Base-by-base conservation (phyloP, 768 basidiomycete genomes). In the Tylopilus rubrobrunneus region DNA sequence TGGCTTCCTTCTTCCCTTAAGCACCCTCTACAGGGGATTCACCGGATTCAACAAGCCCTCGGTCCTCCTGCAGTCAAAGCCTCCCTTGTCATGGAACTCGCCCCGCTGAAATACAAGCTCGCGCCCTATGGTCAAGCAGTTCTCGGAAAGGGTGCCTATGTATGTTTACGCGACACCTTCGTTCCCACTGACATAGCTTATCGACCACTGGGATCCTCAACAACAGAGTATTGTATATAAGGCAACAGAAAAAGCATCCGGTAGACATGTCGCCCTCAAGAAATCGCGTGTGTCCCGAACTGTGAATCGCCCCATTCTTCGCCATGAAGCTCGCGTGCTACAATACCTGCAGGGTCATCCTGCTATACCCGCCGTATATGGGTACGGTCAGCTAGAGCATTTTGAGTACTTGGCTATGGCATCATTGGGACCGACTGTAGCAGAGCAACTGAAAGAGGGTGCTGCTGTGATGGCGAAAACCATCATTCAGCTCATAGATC, bases 401-500 rank as follows among this genome's bases (percentile, higher is more conserved):
- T 51, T 51, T 12, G 50, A 51, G 28, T 45, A 45, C 19, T 8
- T 45, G 43, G 43, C 50, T 3, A 51, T 51, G 34, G 50, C 45
- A 12, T 27, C 4, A 19, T 37, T 51, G 25, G 50, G 50, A 36
- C 43, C 25, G 34, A 51, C 42, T 36, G n/a, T 51, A 28, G 34
- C 50, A 37, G 34, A 51, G 12, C 34, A 45, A 10, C 43, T 19
- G 23, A 28, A 27, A 36, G 33, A 51, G 19, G 50, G 50, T 7
- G 23, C 50, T 1, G 34, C 34, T 28, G 33, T 45, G n/a, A 28
- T 15, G 34, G 33, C 37, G 19, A 9, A 37, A 23, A 45, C 50
- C 19, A 34, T 28, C 27, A 36, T 51, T 45, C 50, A n/a, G 11
- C 3, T 51, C 34, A 15, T 51, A 5, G 50, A 36, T 21, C 50